Evolutionary conservation across 345 rosid genomes (phyloP).

Genomic region (Tarenaya hassleriana): DNA sequence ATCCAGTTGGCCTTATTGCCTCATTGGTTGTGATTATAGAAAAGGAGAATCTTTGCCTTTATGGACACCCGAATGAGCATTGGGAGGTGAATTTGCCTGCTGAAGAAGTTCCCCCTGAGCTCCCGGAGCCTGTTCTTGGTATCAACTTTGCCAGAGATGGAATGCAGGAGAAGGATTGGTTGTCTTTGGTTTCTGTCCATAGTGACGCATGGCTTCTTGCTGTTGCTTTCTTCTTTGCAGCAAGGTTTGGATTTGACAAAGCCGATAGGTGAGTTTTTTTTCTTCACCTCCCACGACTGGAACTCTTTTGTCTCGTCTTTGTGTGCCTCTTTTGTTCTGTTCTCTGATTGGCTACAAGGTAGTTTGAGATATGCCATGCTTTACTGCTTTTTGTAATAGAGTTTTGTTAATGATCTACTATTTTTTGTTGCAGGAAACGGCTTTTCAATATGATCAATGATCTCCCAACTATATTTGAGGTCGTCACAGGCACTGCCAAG

Average conservation of each 20-base stretch:
- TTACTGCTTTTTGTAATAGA: not conserved
- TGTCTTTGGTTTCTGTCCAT: constrained; percentile 59
- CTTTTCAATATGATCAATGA: constrained; percentile 84
- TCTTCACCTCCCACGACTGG: not conserved
- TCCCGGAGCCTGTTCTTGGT: constrained; percentile 92
- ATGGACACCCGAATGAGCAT: constrained; percentile 70
- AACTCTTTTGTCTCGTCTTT: not conserved
- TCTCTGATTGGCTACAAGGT: too few species aligned
- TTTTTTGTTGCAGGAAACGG: constrained; percentile 51
- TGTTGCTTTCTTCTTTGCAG: constrained; percentile 86
- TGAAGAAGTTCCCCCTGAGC: constrained; percentile 93
- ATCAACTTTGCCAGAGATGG: constrained; percentile 97
- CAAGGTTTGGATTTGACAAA: constrained; percentile 84
- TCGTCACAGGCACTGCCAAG: constrained; percentile 61
- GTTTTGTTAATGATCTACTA: not conserved
- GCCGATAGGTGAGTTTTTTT: constrained; percentile 57
- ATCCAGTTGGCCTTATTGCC: too few species aligned
- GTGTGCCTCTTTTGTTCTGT: too few species aligned
- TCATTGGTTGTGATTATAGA: constrained; percentile 34
- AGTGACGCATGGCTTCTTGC: constrained; percentile 75
- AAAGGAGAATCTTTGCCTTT: constrained; percentile 82
- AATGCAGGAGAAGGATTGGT: constrained; percentile 85
- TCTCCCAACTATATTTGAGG: constrained; percentile 77
- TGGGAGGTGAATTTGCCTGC: constrained; percentile 96
- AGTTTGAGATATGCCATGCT: not conserved